Conservation (phyloP, 192 early-diverging fungal genomes). For the Linderina pennispora region DNA sequence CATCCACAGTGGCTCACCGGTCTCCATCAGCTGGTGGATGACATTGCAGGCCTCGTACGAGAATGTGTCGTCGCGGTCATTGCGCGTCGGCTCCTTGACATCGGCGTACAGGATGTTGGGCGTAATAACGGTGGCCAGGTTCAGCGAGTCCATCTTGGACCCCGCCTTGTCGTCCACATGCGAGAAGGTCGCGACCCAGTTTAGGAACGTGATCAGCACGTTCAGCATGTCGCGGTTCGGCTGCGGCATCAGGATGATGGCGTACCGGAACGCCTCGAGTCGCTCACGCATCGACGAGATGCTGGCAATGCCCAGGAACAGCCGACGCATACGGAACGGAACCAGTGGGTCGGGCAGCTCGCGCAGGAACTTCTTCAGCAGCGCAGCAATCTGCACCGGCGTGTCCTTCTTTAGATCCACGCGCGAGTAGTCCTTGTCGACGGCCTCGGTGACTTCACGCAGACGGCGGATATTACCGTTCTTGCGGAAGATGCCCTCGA, state of each 20-base stretch:
- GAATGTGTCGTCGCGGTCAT: constrained; percentile 57
- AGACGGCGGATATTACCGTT: constrained; percentile 94
- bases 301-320: constrained; percentile 79
- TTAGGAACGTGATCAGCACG: constrained; percentile 84
- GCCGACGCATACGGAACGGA: constrained; percentile 78
- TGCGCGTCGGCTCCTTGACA: constrained; percentile 72
- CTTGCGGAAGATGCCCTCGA: constrained; percentile 96
- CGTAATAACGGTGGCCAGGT: constrained; percentile 89
- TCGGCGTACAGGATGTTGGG: constrained; percentile 90
- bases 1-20: constrained; percentile 60
- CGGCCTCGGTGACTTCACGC: constrained; percentile 74
- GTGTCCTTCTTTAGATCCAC: constrained; percentile 69
- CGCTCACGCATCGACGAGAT: constrained; percentile 49
- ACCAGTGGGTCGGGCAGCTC: constrained; percentile 94
- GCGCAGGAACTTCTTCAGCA: constrained; percentile 94
- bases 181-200: constrained; percentile 76
- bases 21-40: constrained; percentile 60
- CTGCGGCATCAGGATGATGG: constrained; percentile 80
- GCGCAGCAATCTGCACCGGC: constrained; percentile 87
- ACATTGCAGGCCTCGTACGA: constrained; percentile 64
- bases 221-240: constrained; percentile 88
- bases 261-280: constrained; percentile 70
- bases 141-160: constrained; percentile 90
- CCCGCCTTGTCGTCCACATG: constrained; percentile 64
- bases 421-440: constrained; percentile 75